These are phyloP conservation scores for Pleurotus giganteus DNA, from an alignment of 768 basidiomycete genomes.

Conservation along the genomic window DNA sequence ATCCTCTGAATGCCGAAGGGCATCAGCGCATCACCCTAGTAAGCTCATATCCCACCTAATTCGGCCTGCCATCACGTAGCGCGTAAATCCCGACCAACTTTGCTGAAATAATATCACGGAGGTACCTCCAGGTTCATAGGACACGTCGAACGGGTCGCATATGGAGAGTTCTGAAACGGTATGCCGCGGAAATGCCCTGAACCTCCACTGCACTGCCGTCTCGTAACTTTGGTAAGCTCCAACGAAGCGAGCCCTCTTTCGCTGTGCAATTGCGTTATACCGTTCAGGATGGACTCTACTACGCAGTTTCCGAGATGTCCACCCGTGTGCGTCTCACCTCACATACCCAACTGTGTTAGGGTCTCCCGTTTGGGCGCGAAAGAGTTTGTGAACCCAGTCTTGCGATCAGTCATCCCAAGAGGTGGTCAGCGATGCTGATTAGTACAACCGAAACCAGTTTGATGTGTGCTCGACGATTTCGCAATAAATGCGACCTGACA, in stretches of 20 bases:
- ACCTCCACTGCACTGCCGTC: no score
- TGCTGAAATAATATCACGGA: background rate
- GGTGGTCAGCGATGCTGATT: background rate
- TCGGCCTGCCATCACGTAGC: background rate
- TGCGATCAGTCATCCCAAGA: background rate
- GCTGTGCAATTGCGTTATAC: background rate
- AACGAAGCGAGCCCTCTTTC: background rate
- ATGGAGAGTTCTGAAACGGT: background rate
- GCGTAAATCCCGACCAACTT: background rate
- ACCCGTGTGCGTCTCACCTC: background rate
- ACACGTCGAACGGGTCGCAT: background rate
- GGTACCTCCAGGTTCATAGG: background rate
- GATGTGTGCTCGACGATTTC: background rate
- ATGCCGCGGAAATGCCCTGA: background rate
- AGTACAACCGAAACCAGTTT: slow-evolving; percentile 1
- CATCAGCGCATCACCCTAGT: background rate
- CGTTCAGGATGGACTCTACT: background rate
- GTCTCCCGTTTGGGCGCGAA: background rate
- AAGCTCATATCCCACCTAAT: background rate
- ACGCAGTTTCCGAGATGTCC: background rate
- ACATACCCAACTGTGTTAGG: background rate
- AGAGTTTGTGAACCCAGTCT: background rate
- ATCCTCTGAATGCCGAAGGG: background rate
- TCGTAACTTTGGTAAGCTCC: background rate
- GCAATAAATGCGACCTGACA: slow-evolving; percentile 3